Conservation (phyloP, 805 yeast species). For the Wickerhamiella musiphila region DNA sequence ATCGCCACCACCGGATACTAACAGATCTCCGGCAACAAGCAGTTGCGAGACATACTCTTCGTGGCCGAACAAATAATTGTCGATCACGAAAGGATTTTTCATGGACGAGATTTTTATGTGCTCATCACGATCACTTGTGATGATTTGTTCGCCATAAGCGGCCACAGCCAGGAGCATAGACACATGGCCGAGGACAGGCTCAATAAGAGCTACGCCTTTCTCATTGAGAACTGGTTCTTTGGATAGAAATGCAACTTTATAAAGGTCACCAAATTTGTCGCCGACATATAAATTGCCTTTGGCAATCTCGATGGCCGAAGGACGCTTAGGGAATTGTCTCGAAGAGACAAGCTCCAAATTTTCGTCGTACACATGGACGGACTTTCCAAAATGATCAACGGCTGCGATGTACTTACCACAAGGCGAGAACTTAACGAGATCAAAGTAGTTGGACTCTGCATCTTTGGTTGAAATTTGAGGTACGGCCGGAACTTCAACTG, state of each 20-base stretch:
- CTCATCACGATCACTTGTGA: conserved; percentile 89
- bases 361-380: conserved; percentile 35
- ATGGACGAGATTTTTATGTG: conserved; percentile 72
- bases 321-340: conserved; percentile 77
- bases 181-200: conserved; percentile 85
- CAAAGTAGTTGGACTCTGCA: conserved; percentile 27
- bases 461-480: neutral
- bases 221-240: conserved; percentile 13
- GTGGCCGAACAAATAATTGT: conserved; percentile 77
- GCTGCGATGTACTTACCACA: conserved; percentile 41
- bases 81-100: conserved; percentile 63
- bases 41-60: conserved; percentile 61
- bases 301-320: conserved; percentile 32
- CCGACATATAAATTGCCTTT: conserved; percentile 46
- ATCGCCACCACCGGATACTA: conserved; percentile 90
- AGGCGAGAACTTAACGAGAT: conserved; percentile 39
- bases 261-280: conserved; percentile 95
- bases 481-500: neutral
- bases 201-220: conserved; percentile 23
- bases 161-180: conserved; percentile 77
- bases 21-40: conserved; percentile 35
- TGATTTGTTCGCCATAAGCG: conserved; percentile 31
- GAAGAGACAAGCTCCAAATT: conserved; percentile 40
- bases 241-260: conserved; percentile 30
- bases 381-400: conserved; percentile 71